A percentile compares a stretch with the other conserved stretches of the same genome.
These are phyloP conservation scores for Chlorella sp. DNA, from an alignment of 139 green algal genomes.

Conservation along the genomic window DNA sequence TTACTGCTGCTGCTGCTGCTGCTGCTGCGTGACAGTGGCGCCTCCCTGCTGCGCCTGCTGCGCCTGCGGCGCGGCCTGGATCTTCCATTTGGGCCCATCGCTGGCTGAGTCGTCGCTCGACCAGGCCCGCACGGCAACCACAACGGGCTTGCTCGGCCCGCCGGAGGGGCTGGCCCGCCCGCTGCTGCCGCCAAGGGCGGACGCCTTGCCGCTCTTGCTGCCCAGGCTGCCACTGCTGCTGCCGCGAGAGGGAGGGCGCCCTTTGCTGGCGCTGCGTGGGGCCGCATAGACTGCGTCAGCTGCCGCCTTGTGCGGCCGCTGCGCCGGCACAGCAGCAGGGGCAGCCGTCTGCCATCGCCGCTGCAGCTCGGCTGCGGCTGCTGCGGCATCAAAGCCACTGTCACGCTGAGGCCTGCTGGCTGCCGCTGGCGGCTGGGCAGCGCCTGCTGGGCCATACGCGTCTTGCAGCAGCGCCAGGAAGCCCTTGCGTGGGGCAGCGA, in stretches of 20 bases:
- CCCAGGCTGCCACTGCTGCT: not conserved
- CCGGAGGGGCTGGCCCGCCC: not conserved
- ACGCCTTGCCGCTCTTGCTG: not conserved
- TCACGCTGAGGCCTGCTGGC: not conserved
- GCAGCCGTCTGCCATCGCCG: conserved; percentile 15
- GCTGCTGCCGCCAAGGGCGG: not conserved
- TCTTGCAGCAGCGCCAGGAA: conserved; percentile 12
- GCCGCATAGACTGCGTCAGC: not conserved
- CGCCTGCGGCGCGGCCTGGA: not conserved
- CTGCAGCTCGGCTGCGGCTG: conserved; percentile 9
- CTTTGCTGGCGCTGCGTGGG: not conserved
- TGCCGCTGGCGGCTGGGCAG: not conserved
- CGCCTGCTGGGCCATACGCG: not conserved
- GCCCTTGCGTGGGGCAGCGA: too few species aligned
- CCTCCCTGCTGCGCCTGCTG: not conserved
- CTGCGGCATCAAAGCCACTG: not conserved
- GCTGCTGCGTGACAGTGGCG: too few species aligned
- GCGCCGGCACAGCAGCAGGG: not conserved
- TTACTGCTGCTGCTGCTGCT: too few species aligned
- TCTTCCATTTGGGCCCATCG: conserved; percentile 10
- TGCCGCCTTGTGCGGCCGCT: not conserved
- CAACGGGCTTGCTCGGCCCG: conserved; percentile 1
- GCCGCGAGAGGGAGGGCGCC: not conserved
- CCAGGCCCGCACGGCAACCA: conserved; percentile 28
- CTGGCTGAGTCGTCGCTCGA: not conserved